Evolutionary conservation across 306 rosid genomes (phyloP).

Genomic region (Citrullus colocynthis): DNA sequence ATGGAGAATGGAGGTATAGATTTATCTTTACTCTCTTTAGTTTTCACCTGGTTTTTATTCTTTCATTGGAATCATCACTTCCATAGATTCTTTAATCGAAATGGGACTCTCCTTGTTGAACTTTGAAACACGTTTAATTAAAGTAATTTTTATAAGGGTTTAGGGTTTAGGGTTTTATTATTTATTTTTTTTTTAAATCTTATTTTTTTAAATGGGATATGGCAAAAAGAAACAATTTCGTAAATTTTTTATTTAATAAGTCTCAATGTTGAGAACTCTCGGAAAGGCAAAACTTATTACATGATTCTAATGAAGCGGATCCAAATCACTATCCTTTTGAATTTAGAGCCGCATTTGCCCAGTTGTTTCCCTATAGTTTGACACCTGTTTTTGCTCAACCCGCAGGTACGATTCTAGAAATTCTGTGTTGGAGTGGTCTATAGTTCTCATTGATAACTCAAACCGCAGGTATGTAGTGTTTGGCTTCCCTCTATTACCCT

Average conservation of each 20-base stretch:
- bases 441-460: constrained; percentile 62
- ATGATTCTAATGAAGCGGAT: not conserved
- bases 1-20: constrained; percentile 91
- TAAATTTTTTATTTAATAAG: not conserved
- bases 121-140: too few species aligned
- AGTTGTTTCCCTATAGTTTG: not conserved
- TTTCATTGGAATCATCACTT: not conserved
- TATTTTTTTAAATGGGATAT: not conserved
- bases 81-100: not conserved
- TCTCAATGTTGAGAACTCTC: not conserved
- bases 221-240: not conserved
- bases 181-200: too few species aligned
- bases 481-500: not conserved
- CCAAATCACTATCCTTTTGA: not conserved
- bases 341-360: not conserved
- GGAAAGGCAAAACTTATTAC: not conserved
- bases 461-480: constrained; percentile 60
- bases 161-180: too few species aligned
- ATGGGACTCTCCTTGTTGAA: not conserved
- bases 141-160: too few species aligned
- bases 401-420: constrained; percentile 84
- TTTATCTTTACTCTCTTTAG: not conserved
- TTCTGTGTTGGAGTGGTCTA: constrained; percentile 74
- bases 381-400: not conserved
- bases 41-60: not conserved